A percentile compares a stretch with the other conserved stretches of the same genome.
phyloP scores from a whole-genome alignment of 805 yeast genomes.

The Scheffersomyces ergatensis region DNA sequence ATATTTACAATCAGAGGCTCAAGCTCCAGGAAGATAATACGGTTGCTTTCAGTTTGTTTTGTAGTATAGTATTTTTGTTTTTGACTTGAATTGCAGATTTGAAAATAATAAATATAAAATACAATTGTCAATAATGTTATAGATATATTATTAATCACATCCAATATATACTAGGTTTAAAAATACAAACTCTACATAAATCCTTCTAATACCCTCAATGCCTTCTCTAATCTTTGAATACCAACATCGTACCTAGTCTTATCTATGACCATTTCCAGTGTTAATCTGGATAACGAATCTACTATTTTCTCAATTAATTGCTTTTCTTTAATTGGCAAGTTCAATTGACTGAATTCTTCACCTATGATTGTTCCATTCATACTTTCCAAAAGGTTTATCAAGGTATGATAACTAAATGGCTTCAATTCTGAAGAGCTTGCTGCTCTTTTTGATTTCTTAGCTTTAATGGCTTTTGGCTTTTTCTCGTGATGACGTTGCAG shows the following conservation, averaged over 20 bases:
- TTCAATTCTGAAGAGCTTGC: constrained; percentile 14
- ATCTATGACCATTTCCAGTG: constrained; percentile 88
- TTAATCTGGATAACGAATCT: constrained; percentile 78
- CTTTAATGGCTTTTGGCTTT: constrained; percentile 15
- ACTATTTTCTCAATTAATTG: constrained; percentile 80
- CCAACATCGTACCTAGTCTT: constrained; percentile 80
- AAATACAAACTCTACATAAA: constrained; percentile 28
- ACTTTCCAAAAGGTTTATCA: constrained; percentile 52
- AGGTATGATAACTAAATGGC: constrained; percentile 42
- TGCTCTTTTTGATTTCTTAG: constrained; percentile 7
- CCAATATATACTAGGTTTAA: background rate
- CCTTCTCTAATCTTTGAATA: constrained; percentile 72
- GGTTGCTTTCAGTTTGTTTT: constrained; percentile 1
- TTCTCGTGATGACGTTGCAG: constrained; percentile 13
- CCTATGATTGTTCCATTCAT: constrained; percentile 63
- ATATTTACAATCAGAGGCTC: constrained; percentile 10
- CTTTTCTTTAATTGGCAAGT: constrained; percentile 73
- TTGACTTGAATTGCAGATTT: too few species aligned
- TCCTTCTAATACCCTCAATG: constrained; percentile 85
- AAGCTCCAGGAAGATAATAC: background rate
- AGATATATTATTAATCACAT: background rate
- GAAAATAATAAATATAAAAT: too few species aligned
- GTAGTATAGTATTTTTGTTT: background rate
- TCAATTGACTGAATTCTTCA: constrained; percentile 70
- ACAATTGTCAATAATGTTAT: background rate